These are phyloP conservation scores for Neophaeococcomyces mojaviensis DNA, from an alignment of 2,329 filamentous ascomycete genomes.

Conservation along the genomic window DNA sequence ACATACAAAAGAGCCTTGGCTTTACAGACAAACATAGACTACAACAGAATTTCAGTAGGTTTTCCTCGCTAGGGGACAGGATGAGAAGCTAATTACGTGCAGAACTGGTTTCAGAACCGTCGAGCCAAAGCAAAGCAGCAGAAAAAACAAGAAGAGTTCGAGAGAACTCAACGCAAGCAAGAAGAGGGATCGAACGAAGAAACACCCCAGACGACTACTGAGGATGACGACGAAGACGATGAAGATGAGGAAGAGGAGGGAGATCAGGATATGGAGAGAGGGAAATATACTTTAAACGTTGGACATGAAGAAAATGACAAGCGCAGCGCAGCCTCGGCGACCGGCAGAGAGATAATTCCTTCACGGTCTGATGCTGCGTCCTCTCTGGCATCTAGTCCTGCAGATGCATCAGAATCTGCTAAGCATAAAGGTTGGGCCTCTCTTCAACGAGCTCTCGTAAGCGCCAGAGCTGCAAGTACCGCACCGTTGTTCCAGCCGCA, in stretches of 20 bases:
- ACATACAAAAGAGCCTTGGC: conserved; percentile 44
- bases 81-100: conserved; percentile 15
- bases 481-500: neutral
- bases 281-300: no score
- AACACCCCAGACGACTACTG: neutral
- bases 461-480: conserved; percentile 34
- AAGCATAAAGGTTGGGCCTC: conserved; percentile 28
- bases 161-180: conserved; percentile 31
- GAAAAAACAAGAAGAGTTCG: conserved; percentile 42
- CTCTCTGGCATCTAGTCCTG: neutral
- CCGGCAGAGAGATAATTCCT: no score
- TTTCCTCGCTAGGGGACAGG: neutral
- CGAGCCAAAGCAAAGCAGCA: conserved; percentile 47
- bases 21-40: conserved; percentile 40
- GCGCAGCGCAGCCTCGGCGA: no score
- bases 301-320: no score
- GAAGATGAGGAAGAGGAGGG: neutral
- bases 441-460: conserved; percentile 37
- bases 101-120: conserved; percentile 49
- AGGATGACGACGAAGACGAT: conserved; percentile 2
- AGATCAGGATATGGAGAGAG: neutral
- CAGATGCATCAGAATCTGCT: neutral
- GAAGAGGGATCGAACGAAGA: neutral
- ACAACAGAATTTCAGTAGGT: conserved; percentile 44
- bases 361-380: neutral